Evolutionary conservation across 1,284 basidiomycete genomes (phyloP), one percentile per base, ranked within the genome.

Genomic region (Austroboletus niveus): DNA sequence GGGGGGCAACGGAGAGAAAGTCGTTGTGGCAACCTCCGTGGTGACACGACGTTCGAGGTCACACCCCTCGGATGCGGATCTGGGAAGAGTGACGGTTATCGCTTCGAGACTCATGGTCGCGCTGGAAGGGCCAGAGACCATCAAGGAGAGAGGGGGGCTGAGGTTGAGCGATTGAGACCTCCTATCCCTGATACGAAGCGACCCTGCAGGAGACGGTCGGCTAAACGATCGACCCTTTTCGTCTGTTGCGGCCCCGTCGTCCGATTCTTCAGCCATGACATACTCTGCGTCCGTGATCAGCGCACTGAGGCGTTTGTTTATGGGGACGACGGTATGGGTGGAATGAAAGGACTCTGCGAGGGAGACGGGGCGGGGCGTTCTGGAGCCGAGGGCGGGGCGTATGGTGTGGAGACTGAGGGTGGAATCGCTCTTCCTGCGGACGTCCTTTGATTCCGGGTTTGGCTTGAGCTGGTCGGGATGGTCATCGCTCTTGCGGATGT

Each of bases 271-370:
- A 7, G 75, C 69, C 67, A 76, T 75, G 34, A 68, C 70, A 63
- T 82, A 84, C 53, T 86, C 84, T 20, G 79, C 75, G 58, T 87
- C 87, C 6, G 77, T 78, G 46, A 87, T 72, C 34, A 88, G 71
- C 5, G 84, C 81, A 63, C 87, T 89, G 43, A 84, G 68, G 22
- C 87, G 78, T 64, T 80, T 84, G 64, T 77, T 81, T 24, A 74
- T 71, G 10, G 84, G 75, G 4, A 86, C 80, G 49, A 89, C 71
- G 20, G 87, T 89, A 60, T 84, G 77, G 11, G 75, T 83, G 8
- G 85, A 88, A 48, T 86, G 84, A 49, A 87, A 70, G 1, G 85
- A 87, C 52, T 87, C 86, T 7, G 84, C 85, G 68, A 85, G 79
- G 8, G 87, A 89, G 27, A 85, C 84, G 5, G 87, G 86, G 15